Percentiles rank a stretch among this genome's conserved stretches.
These are phyloP conservation scores for Termitomyces heimii DNA, from an alignment of 768 basidiomycete genomes.

Conservation along the genomic window DNA sequence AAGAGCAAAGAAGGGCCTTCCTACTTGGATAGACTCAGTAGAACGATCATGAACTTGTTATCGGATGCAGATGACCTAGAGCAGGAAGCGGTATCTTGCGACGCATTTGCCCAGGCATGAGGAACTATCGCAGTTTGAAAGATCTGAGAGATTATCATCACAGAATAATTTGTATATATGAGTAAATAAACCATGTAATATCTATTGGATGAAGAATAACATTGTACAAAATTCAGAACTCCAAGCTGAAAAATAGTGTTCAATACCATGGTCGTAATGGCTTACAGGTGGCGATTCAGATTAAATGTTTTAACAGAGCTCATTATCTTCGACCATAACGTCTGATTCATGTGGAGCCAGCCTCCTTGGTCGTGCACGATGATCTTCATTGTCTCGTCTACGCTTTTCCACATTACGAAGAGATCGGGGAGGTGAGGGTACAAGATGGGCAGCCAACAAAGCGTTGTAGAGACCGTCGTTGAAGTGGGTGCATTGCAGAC, in stretches of 20 bases:
- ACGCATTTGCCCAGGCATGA: conserved; percentile 21
- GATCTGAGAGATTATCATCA: not conserved
- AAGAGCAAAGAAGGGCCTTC: conserved; percentile 74
- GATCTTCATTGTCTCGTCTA: conserved; percentile 12
- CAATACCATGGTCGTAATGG: not conserved
- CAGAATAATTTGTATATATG: not conserved
- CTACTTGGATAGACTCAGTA: conserved; percentile 27
- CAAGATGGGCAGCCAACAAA: conserved; percentile 12
- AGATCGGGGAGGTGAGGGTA: not conserved
- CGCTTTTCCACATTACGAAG: conserved; percentile 8
- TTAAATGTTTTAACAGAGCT: too few species aligned
- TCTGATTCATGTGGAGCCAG: not conserved
- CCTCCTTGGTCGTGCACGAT: not conserved
- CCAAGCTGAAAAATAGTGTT: not conserved
- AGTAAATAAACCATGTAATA: not conserved
- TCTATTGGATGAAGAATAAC: not conserved
- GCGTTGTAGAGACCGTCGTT: conserved; percentile 32
- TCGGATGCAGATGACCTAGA: conserved; percentile 25
- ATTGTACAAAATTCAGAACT: not conserved
- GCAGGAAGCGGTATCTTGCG: conserved; percentile 22
- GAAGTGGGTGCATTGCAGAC: conserved; percentile 39
- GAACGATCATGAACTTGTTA: not conserved
- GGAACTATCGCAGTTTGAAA: not conserved
- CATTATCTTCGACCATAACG: not conserved
- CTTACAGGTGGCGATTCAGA: not conserved